Percentiles rank a stretch among this genome's conserved stretches.
phyloP scores from a whole-genome alignment of 176 grass and related monocot species.

The Poa pratensis region DNA sequence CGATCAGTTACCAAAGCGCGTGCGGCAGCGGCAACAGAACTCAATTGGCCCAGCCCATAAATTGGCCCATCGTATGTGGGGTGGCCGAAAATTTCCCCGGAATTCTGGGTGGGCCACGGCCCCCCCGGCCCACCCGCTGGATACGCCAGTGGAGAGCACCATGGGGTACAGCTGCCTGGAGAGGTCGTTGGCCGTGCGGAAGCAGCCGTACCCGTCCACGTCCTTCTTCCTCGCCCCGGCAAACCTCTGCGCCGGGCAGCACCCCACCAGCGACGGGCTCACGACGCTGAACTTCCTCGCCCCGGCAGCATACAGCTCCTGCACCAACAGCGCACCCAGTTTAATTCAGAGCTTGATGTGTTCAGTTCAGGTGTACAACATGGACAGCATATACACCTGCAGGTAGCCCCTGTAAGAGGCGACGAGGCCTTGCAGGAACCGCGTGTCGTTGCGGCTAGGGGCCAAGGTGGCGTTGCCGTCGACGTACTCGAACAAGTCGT shows the following conservation, averaged over 20 bases:
- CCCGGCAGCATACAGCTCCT: slow-evolving; percentile 48
- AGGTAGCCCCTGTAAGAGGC: slow-evolving; percentile 39
- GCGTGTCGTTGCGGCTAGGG: slow-evolving; percentile 15
- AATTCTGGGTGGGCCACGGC: no score
- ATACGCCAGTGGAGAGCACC: neutral
- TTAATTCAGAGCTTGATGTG: neutral
- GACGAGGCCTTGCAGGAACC: slow-evolving; percentile 35
- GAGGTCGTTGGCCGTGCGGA: slow-evolving; percentile 34
- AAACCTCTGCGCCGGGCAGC: slow-evolving; percentile 48
- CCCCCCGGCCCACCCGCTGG: no score
- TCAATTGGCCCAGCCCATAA: no score
- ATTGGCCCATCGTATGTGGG: no score
- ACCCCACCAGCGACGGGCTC: slow-evolving; percentile 51
- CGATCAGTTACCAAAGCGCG: no score
- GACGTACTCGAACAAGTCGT: slow-evolving; percentile 60
- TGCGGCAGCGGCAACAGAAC: no score
- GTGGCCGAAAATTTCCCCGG: no score
- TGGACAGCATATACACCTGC: slow-evolving; percentile 26
- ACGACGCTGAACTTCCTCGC: slow-evolving; percentile 56
- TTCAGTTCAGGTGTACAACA: neutral
- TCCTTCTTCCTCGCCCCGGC: neutral
- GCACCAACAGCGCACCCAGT: neutral
- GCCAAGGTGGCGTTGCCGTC: neutral
- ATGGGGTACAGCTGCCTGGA: slow-evolving; percentile 26
- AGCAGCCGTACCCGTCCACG: slow-evolving; percentile 19